Evolutionary conservation across 371 early-diverging fungal species (phyloP).

Genomic region (Lichtheimia hyalospora): DNA sequence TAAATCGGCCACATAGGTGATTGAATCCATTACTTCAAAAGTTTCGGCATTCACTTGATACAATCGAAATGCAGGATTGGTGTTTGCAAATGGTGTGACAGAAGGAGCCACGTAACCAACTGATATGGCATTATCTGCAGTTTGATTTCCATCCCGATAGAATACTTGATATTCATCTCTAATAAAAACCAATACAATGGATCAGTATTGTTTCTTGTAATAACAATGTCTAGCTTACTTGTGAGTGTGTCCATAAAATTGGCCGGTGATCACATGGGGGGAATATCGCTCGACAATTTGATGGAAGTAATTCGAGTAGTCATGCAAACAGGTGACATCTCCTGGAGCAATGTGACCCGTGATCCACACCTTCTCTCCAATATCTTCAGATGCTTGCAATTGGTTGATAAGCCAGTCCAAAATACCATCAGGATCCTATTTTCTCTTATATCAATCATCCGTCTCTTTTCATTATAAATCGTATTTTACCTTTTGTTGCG

Average conservation of each 20-base stretch:
- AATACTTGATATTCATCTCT: constrained; percentile 57
- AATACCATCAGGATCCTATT: constrained; percentile 52
- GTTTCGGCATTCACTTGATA: constrained; percentile 55
- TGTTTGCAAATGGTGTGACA: constrained; percentile 47
- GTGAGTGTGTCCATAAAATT: constrained; percentile 67
- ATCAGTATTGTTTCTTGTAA: not conserved
- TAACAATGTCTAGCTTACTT: constrained; percentile 21
- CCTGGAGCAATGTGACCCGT: constrained; percentile 62
- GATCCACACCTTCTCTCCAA: constrained; percentile 56
- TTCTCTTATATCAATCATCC: not conserved
- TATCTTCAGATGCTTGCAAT: constrained; percentile 56
- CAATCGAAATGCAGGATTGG: constrained; percentile 59
- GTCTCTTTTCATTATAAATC: not conserved
- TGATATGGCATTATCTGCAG: constrained; percentile 43
- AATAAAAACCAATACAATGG: not conserved
- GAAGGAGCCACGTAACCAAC: constrained; percentile 57
- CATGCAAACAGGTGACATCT: constrained; percentile 54
- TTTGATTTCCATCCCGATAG: constrained; percentile 37
- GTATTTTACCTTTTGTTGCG: constrained; percentile 20
- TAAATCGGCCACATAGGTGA: constrained; percentile 56
- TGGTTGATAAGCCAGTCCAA: constrained; percentile 52
- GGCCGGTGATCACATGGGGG: constrained; percentile 59
- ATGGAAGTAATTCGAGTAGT: constrained; percentile 58
- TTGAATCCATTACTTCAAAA: constrained; percentile 59
- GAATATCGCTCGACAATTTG: constrained; percentile 60